Conservation (phyloP, 139 green algal species). For the Closterium sp. region DNA sequence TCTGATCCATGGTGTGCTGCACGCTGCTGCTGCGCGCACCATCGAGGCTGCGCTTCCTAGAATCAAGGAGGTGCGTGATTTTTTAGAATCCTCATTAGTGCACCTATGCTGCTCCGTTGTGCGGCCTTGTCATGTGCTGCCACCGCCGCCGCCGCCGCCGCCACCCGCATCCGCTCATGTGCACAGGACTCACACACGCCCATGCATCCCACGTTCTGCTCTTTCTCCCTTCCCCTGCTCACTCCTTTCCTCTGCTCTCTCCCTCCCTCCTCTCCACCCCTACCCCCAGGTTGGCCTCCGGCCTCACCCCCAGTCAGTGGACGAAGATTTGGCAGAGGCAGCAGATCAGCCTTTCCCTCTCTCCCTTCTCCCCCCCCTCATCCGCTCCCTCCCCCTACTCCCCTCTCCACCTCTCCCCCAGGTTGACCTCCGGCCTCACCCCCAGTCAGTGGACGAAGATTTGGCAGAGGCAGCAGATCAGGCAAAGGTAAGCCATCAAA, state of each 20-base stretch:
- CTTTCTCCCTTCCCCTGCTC: neutral
- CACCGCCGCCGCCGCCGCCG: too few species aligned
- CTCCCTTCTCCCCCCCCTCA: neutral
- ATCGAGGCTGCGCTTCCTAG: too few species aligned
- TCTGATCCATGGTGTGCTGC: too few species aligned
- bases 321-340: slow-evolving; percentile 81
- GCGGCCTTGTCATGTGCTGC: neutral
- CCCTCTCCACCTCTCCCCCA: neutral
- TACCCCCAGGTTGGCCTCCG: neutral
- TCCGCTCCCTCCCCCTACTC: neutral
- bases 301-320: slow-evolving; percentile 56
- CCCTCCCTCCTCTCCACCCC: too few species aligned
- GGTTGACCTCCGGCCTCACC: slow-evolving; percentile 54
- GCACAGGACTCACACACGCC: too few species aligned
- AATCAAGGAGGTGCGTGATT: too few species aligned
- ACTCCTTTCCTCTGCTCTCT: neutral
- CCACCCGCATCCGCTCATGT: too few species aligned
- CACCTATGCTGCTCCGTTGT: too few species aligned
- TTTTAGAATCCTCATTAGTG: too few species aligned
- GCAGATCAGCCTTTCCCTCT: slow-evolving; percentile 49
- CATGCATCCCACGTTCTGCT: too few species aligned
- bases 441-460: slow-evolving; percentile 71
- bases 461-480: slow-evolving; percentile 75
- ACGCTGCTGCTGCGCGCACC: too few species aligned
- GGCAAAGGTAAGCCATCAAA: slow-evolving; percentile 29